These are phyloP conservation scores for Solanum hybrid DNA, from an alignment of 305 asterid species.

Conservation along the genomic window DNA sequence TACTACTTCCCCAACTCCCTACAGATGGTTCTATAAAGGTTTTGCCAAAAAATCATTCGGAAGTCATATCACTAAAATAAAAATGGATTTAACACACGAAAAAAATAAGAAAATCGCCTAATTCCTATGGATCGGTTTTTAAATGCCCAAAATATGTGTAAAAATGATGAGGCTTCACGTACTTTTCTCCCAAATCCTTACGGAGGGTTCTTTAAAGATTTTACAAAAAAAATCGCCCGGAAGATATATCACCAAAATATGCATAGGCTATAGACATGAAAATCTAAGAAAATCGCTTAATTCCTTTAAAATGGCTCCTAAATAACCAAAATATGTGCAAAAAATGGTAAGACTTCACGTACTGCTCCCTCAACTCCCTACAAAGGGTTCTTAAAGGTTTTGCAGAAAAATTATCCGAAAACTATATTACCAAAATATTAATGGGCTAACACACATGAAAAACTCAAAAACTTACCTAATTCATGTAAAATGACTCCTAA, in stretches of 20 bases:
- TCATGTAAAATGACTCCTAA: background rate
- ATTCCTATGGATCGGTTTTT: no score
- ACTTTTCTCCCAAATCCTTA: background rate
- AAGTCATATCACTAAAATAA: background rate
- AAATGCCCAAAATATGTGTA: background rate
- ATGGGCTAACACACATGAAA: background rate
- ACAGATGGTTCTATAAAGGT: background rate
- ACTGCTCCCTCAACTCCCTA: background rate
- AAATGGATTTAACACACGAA: no score
- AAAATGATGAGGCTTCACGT: background rate
- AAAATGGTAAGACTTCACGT: background rate
- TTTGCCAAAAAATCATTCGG: background rate
- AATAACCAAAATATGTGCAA: no score
- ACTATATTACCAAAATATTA: background rate
- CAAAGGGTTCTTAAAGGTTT: background rate
- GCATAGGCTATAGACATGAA: background rate
- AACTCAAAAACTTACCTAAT: background rate
- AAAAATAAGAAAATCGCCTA: background rate
- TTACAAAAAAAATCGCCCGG: no score
- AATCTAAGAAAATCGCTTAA: background rate
- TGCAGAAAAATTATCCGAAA: no score
- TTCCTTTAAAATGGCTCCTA: background rate
- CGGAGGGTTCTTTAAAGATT: background rate
- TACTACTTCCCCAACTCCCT: background rate
- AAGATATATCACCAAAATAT: background rate